phyloP scores from a whole-genome alignment of 768 basidiomycete species.

The Cystoderma amianthinum region DNA sequence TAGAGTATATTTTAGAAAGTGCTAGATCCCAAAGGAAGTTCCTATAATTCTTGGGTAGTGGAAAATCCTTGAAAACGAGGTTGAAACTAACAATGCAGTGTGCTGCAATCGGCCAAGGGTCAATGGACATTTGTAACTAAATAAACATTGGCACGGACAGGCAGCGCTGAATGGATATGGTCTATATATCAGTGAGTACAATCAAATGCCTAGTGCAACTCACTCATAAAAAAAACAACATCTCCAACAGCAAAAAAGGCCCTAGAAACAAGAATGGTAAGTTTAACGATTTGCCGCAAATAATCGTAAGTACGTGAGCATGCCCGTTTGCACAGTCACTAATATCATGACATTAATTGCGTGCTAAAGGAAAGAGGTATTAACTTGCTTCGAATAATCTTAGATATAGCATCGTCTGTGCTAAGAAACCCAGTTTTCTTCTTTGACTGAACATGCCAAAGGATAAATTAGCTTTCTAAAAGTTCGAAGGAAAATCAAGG shows the following conservation, averaged over 20 bases:
- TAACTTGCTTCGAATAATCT: constrained; percentile 25
- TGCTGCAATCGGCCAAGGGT: constrained; percentile 19
- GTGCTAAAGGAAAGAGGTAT: too few species aligned
- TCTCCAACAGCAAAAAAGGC: constrained; percentile 33
- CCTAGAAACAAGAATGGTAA: constrained; percentile 9
- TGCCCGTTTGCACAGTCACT: constrained; percentile 39
- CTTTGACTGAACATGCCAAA: constrained; percentile 16
- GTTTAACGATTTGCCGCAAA: not conserved
- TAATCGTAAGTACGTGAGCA: constrained; percentile 21
- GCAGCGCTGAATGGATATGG: constrained; percentile 27
- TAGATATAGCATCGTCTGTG: constrained; percentile 33
- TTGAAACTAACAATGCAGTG: constrained; percentile 32
- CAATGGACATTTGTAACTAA: not conserved
- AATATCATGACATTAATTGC: too few species aligned
- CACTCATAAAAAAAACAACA: constrained; percentile 38
- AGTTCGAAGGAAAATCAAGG: constrained; percentile 3
- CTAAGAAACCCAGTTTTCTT: constrained; percentile 33
- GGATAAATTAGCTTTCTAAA: constrained; percentile 5
- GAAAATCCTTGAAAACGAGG: not conserved
- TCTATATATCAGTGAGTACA: too few species aligned
- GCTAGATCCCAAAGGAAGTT: constrained; percentile 46
- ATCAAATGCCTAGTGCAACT: too few species aligned
- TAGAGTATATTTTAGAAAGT: constrained; percentile 40
- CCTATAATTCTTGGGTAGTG: constrained; percentile 10
- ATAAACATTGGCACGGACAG: constrained; percentile 16